phyloP scores from a whole-genome alignment of 2,329 filamentous ascomycete species.

The Falciphora oryzae region DNA sequence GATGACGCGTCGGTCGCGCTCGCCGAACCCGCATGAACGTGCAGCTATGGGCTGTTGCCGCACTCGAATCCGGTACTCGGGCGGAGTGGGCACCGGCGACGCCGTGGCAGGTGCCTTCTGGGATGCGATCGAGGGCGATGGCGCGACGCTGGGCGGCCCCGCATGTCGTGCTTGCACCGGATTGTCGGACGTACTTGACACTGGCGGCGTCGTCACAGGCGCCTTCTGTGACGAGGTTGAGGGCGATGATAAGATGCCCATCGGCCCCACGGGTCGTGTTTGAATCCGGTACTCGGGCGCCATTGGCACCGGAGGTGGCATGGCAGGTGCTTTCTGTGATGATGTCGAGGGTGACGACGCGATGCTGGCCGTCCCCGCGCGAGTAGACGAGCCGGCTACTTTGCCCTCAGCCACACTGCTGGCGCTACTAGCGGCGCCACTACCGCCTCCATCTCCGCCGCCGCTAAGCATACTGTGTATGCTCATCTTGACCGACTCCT shows the following conservation, averaged over 20 bases:
- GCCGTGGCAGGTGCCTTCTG: conserved; percentile 1
- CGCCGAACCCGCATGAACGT: conserved; percentile 76
- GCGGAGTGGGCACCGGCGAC: conserved; percentile 4
- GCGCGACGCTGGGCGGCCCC: neutral
- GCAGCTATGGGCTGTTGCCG: conserved; percentile 75
- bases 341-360: neutral
- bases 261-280: conserved; percentile 45
- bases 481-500: conserved; percentile 25
- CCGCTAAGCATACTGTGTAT: conserved; percentile 25
- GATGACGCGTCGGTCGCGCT: conserved; percentile 74
- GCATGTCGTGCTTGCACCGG: conserved; percentile 54
- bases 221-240: neutral
- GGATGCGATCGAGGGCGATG: neutral
- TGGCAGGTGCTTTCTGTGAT: neutral
- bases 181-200: conserved; percentile 24
- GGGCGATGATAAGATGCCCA: neutral
- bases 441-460: conserved; percentile 10
- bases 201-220: neutral
- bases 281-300: conserved; percentile 38
- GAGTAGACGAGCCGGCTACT: neutral
- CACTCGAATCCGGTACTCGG: conserved; percentile 47
- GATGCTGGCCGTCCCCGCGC: conserved; percentile 1
- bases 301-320: neutral
- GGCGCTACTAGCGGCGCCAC: neutral
- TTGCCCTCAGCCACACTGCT: neutral